Base-by-base conservation (phyloP, 2,329 filamentous ascomycete species). In the Diaporthe longicolla region DNA sequence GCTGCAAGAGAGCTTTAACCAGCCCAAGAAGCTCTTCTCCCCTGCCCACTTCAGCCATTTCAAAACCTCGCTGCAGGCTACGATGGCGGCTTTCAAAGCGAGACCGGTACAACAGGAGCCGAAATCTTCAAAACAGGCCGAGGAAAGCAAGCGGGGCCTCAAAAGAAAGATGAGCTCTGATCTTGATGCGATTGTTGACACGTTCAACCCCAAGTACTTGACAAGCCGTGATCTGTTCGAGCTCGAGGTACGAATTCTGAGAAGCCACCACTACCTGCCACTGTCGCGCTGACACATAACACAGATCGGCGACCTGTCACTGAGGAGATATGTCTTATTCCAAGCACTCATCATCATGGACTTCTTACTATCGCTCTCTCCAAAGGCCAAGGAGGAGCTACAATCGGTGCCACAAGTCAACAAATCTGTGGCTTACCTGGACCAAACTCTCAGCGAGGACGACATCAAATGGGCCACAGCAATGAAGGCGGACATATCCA, bases 191-290 rank as follows among this genome's bases (percentile, higher is more conserved):
- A 92, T 93, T 75, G 85, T 92, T 68, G 88, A 91, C 32, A 93
- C 91, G 80, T 98, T 98, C 84, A 99, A 99, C 79, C 96, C 97
- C 1, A 99, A 98, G 81, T 99, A 99, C 81, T 89, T 99, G 24
- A 99, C 97, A n/a, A 98, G 95, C 82, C 90, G 93, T 77, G 97
- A 99, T 81, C 87, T 99, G 1, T 99, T 99, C 82, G 95, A 97
- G 79, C 90, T 99, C 59, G 97, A 99, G 89, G 93, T 95, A 87
- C 75, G 85, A 37, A 11, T 17, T 37, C 15, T 26, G 21, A 5
- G 17, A 15, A 32, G n/a, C 15, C 45, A n/a, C 24, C 43, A 7
- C 43, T 7, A 45, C 43, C 43, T 7, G 17, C 43, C 71, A 29
- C 71, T 11, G 15, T 15, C 55, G 68, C 68, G 72, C 73, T 78